A percentile compares a stretch with the other conserved stretches of the same genome.
Conservation (phyloP, 1,284 basidiomycete species). For the Ustilago sp. region DNA sequence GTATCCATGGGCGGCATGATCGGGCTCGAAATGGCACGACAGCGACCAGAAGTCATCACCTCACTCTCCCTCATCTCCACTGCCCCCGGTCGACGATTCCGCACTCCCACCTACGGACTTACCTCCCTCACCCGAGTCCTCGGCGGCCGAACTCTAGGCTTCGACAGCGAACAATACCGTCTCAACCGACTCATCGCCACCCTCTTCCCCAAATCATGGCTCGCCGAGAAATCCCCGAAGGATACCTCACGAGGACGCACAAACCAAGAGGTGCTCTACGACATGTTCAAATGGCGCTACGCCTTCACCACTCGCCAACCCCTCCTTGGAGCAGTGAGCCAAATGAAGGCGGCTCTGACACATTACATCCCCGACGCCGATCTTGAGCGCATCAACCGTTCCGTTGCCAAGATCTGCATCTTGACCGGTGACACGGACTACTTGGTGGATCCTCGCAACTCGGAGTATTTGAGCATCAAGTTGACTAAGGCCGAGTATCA, state of each 20-base stretch:
- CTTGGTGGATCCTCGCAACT: constrained; percentile 76
- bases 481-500: constrained; percentile 80
- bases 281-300: constrained; percentile 74
- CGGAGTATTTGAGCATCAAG: constrained; percentile 74
- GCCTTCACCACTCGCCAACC: constrained; percentile 76
- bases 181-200: constrained; percentile 75
- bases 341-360: constrained; percentile 79
- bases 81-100: constrained; percentile 49
- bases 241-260: constrained; percentile 34
- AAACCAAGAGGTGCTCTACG: constrained; percentile 51
- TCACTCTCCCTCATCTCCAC: constrained; percentile 63
- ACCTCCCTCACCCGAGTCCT: constrained; percentile 69
- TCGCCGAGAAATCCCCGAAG: constrained; percentile 67
- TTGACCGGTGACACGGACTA: constrained; percentile 81
- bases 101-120: constrained; percentile 60
- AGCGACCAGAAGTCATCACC: constrained; percentile 37
- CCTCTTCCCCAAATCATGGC: constrained; percentile 75
- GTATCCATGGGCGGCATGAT: constrained; percentile 89
- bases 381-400: constrained; percentile 74
- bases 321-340: constrained; percentile 77
- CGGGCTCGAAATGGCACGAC: constrained; percentile 70
- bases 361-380: constrained; percentile 77
- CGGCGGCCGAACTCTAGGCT: constrained; percentile 72
- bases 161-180: constrained; percentile 74
- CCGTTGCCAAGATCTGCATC: constrained; percentile 76